phyloP scores from a whole-genome alignment of 805 yeast species.

The Suhomyces vadensis region DNA sequence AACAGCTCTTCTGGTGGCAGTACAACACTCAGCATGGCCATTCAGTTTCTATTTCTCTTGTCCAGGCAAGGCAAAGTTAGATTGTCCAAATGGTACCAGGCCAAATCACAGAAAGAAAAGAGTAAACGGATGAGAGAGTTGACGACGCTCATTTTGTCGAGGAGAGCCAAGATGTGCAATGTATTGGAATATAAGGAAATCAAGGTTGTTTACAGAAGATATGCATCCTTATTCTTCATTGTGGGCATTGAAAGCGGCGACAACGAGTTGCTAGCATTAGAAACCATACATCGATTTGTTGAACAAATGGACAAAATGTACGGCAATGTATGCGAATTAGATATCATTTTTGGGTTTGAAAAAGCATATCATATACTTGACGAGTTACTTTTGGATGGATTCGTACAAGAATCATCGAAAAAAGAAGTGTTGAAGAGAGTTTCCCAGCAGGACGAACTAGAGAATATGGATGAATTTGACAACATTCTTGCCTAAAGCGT shows the following conservation, averaged over 20 bases:
- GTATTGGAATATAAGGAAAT: conserved; percentile 82
- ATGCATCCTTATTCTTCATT: conserved; percentile 89
- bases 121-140: conserved; percentile 80
- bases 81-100: conserved; percentile 88
- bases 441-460: conserved; percentile 83
- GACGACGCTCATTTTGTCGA: conserved; percentile 77
- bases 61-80: conserved; percentile 96
- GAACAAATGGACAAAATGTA: conserved; percentile 95
- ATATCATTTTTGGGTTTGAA: conserved; percentile 92
- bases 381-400: conserved; percentile 87
- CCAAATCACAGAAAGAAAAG: conserved; percentile 83
- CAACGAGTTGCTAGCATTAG: conserved; percentile 84
- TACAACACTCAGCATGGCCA: conserved; percentile 51
- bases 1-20: too few species aligned
- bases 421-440: conserved; percentile 77
- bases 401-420: conserved; percentile 78
- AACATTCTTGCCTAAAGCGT: conserved; percentile 32
- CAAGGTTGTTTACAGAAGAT: conserved; percentile 86
- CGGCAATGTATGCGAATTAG: conserved; percentile 95
- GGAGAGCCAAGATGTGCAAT: conserved; percentile 95
- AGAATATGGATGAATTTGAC: conserved; percentile 67
- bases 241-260: conserved; percentile 82
- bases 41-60: conserved; percentile 75
- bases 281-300: conserved; percentile 87
- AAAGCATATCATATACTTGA: conserved; percentile 91